phyloP scores from a whole-genome alignment of 164 flowering plant species.

The Litsea cubeba region DNA sequence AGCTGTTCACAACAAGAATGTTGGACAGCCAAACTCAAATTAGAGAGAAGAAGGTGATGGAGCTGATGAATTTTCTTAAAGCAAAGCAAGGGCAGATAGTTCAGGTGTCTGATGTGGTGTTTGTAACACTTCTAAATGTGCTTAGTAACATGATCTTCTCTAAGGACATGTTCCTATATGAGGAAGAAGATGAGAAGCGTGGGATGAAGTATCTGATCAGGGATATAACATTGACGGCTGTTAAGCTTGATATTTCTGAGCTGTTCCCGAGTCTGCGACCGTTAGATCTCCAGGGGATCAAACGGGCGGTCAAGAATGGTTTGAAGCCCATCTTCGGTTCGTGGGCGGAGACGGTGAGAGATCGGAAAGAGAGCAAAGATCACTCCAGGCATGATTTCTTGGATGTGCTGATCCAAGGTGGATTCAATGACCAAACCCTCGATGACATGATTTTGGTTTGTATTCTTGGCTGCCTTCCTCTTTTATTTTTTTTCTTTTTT shows the following conservation, averaged over 20 bases:
- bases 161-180: conserved; percentile 15
- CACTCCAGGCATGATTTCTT: conserved; percentile 18
- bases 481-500: not conserved
- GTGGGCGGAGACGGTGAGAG: conserved; percentile 20
- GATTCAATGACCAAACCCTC: conserved; percentile 19
- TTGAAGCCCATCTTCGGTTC: conserved; percentile 9
- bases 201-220: conserved; percentile 12
- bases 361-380: conserved; percentile 2
- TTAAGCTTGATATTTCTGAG: conserved; percentile 5
- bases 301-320: not conserved
- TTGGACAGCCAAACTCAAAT: conserved; percentile 22
- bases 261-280: not conserved
- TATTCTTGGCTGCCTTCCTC: not conserved
- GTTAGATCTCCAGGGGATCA: conserved; percentile 10
- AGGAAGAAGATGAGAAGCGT: conserved; percentile 11
- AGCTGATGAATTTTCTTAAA: conserved; percentile 14
- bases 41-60: conserved; percentile 26
- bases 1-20: conserved; percentile 28
- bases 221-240: not conserved
- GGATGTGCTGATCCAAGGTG: conserved; percentile 17
- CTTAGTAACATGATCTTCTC: conserved; percentile 17
- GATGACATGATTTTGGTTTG: conserved; percentile 22
- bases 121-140: conserved; percentile 17
- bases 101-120: conserved; percentile 20
- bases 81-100: conserved; percentile 15